Percentiles rank a stretch among this genome's conserved stretches.
phyloP scores from a whole-genome alignment of 2,329 filamentous ascomycete species.

The Hymenoscyphus repandus region DNA sequence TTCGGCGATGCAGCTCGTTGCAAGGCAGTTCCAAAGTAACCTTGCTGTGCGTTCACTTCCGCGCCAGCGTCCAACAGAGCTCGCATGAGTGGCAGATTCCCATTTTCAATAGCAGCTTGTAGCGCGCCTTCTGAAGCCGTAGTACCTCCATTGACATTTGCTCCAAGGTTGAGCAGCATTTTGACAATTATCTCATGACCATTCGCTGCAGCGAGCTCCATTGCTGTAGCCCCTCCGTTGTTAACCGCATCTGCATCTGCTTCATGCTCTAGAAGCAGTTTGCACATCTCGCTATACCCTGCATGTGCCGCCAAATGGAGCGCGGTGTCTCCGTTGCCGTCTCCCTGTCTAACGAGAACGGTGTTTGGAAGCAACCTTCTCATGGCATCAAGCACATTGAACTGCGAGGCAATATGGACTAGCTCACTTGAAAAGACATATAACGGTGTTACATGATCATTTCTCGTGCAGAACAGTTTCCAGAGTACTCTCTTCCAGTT shows the following conservation, averaged over 20 bases:
- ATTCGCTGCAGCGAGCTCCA: constrained; percentile 12
- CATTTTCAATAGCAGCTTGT: background rate
- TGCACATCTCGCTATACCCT: constrained; percentile 5
- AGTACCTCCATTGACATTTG: constrained; percentile 6
- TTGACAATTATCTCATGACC: constrained; percentile 9
- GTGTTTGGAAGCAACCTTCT: background rate
- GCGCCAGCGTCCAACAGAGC: background rate
- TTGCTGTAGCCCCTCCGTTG: background rate
- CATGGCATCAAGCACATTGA: constrained; percentile 3
- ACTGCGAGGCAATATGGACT: constrained; percentile 6
- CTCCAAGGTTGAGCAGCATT: constrained; percentile 1
- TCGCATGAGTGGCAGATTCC: background rate
- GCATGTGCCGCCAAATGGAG: constrained; percentile 7
- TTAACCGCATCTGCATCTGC: constrained; percentile 5
- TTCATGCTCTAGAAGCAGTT: constrained; percentile 6
- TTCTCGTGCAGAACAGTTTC: background rate
- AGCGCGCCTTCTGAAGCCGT: background rate
- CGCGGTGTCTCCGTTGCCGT: constrained; percentile 4
- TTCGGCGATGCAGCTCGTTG: constrained; percentile 7
- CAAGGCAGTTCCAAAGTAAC: constrained; percentile 11
- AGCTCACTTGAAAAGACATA: background rate
- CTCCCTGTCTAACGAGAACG: background rate
- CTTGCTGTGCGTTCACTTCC: constrained; percentile 13
- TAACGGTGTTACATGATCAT: background rate
- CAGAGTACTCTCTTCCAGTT: constrained; percentile 6